A percentile compares a stretch with the other conserved stretches of the same genome.
Conservation (phyloP, 1,284 basidiomycete species). For the Pyrrhoderma lamaoense region DNA sequence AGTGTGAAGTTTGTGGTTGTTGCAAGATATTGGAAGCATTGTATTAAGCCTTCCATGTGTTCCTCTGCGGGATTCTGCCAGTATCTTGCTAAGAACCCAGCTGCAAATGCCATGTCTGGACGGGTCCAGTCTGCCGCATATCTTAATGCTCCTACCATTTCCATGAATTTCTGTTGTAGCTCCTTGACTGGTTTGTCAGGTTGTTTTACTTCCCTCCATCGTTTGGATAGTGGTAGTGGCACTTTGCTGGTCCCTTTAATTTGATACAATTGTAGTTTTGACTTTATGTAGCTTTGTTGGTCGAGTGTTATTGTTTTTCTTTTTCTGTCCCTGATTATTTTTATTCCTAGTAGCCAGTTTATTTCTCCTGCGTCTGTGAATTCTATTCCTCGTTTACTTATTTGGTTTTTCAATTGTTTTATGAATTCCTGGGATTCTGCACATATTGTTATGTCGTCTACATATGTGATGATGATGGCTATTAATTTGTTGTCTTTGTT, state of each 20-base stretch:
- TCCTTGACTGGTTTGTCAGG: constrained; percentile 23
- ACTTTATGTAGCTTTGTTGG: constrained; percentile 25
- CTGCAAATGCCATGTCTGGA: constrained; percentile 19
- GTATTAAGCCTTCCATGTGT: constrained; percentile 18
- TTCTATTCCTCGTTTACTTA: constrained; percentile 23
- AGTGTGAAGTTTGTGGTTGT: too few relatives aligned
- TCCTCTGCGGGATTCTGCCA: constrained; percentile 10
- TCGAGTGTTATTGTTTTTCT: constrained; percentile 25
- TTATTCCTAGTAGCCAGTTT: constrained; percentile 1
- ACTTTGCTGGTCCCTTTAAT: constrained; percentile 15
- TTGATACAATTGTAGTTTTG: constrained; percentile 21
- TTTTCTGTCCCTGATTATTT: constrained; percentile 17
- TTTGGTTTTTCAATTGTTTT: constrained; percentile 28
- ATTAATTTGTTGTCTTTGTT: constrained; percentile 1
- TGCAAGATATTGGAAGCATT: too few relatives aligned
- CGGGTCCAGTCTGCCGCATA: constrained; percentile 27
- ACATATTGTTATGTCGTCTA: constrained; percentile 17
- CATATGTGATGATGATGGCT: constrained; percentile 12
- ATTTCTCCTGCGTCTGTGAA: constrained; percentile 16
- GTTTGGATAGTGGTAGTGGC: too few relatives aligned
- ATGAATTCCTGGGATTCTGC: constrained; percentile 17
- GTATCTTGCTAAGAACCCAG: constrained; percentile 16
- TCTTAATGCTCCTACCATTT: constrained; percentile 28
- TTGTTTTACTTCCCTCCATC: too few relatives aligned
- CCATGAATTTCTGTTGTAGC: constrained; percentile 22